Evolutionary conservation across 2,329 filamentous ascomycete species (phyloP).

Genomic region (Neofusicoccum ribis): DNA sequence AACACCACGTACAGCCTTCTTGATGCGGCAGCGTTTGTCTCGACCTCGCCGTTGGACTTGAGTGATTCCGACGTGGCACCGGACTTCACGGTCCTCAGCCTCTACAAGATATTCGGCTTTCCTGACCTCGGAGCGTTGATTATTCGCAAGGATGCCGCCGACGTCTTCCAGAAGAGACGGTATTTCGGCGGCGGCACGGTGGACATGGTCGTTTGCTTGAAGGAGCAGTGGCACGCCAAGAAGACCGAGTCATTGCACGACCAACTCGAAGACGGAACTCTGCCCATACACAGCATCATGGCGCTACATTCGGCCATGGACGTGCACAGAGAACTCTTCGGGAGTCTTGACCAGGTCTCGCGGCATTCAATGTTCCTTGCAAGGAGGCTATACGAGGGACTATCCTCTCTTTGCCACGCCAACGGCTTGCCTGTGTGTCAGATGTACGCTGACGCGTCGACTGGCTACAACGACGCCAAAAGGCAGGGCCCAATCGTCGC

Average conservation of each 20-base stretch:
- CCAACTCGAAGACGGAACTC: conserved; percentile 83
- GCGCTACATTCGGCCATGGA: conserved; percentile 75
- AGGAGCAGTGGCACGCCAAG: conserved; percentile 77
- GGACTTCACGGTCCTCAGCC: conserved; percentile 83
- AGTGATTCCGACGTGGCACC: conserved; percentile 62
- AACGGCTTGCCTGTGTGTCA: conserved; percentile 67
- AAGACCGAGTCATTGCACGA: conserved; percentile 76
- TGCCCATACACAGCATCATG: conserved; percentile 87
- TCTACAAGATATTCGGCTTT: conserved; percentile 98
- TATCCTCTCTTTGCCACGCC: conserved; percentile 64
- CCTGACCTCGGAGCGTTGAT: conserved; percentile 86
- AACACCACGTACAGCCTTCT: conserved; percentile 65
- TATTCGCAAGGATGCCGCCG: conserved; percentile 69
- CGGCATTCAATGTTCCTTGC: conserved; percentile 70
- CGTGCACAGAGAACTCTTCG: conserved; percentile 68
- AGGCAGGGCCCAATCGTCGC: conserved; percentile 74
- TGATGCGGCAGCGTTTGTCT: conserved; percentile 79
- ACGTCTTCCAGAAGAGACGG: conserved; percentile 63
- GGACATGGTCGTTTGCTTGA: conserved; percentile 78
- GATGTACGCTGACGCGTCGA: conserved; percentile 57
- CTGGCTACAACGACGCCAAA: conserved; percentile 44
- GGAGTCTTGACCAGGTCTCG: conserved; percentile 68
- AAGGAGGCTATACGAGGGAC: conserved; percentile 56
- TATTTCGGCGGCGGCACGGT: conserved; percentile 97
- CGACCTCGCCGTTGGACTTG: conserved; percentile 75